Evolutionary conservation across 1,284 basidiomycete genomes (phyloP), one percentile per base, ranked within the genome.

Genomic region (Cutaneotrichosporon dermatis): DNA sequence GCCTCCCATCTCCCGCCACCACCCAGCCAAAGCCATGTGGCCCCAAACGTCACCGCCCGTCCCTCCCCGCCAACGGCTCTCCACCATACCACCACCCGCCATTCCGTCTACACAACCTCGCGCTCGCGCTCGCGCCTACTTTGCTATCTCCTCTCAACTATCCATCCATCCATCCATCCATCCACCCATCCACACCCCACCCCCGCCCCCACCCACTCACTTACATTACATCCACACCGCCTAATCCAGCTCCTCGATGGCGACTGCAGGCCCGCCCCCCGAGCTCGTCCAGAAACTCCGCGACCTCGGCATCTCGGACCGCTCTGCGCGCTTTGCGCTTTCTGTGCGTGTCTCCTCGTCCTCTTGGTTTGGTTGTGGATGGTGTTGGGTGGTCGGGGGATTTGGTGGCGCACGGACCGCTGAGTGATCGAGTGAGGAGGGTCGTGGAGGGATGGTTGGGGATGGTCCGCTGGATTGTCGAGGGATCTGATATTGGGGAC

Each of bases 251-350:
- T 25, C 25, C 25, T 25, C 25, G 25, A 25, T 25, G 25, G 25
- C 25, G 25, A 25, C 25, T 25, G 25, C 25, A 25, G 25, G 25
- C 41, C 12, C 52, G 6, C 56, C 45, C 52, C 55, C n/a, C 5
- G 68, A 71, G 12, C 63, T 76, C 33, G 61, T 75, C 9, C 63
- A 66, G 6, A 71, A 72, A 54, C 67, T 76, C n/a, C 65, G 66
- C 40, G 63, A 63, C 34, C 64, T 76, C 40, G 75, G 75, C 4
- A 74, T 76, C 51, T 66, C 67, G 40, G 75, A 76, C 51, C 65
- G 67, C 51, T 67, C 73, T n/a, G 75, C 75, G 4, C 63, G 55
- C 35, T 76, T 67, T 60, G 75, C 75, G n/a, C 60, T 76, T 12
- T 42, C 59, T 52, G 75, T 76, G 59, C 54, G 73, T 70, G 12